Evolutionary conservation across 2,329 filamentous ascomycete genomes (phyloP), one percentile per base, ranked within the genome.

Genomic region (Capronia coronata): DNA sequence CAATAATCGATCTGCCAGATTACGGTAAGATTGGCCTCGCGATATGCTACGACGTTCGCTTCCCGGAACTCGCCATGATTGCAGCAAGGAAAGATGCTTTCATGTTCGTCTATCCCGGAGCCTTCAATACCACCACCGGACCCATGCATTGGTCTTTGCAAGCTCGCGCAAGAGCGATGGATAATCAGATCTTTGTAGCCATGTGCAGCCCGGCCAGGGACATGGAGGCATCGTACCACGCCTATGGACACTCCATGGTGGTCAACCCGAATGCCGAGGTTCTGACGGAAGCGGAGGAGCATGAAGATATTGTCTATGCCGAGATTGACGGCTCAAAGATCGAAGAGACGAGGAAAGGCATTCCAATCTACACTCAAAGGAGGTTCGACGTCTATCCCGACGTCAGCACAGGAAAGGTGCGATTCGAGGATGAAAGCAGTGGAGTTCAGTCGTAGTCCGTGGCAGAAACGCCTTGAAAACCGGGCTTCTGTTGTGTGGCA

Each of bases 11-110:
- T 58, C 73, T 96, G 23, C 87, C 90, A 2, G 88, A 86, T 58
- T 95, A 94, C 67, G 93, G 93, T 52, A 84, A 80, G 66, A 79
- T 98, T 55, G 89, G 80, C 3, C 73, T 98, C 2, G 90, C 87
- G 25, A 97, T 98, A 65, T 98, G 93, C 77, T 98, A 98, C 71
- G 93, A 98, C 69, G 81, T 98, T 48, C 87, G 93, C 34, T 98
- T 98, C 73, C 91, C 93, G 0, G 93, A 97, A 71, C 75, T 95
- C 9, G 93, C 89, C 2, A 93, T 81, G 65, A 84, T 97, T 49
- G 91, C 91, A 0, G 87, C 91, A 16, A 78, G 93, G 25, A 82
- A 82, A 59, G 89, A 85, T n/a, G 85, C 82, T 50, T 98, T 98
- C 67, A 76, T 87, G 39, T 79, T 97, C 46, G 67, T 97, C 14